Evolutionary conservation across 108 stramenopile genomes (phyloP), one percentile per base, ranked within the genome.

Genomic region (Cylindrotheca closterium): DNA sequence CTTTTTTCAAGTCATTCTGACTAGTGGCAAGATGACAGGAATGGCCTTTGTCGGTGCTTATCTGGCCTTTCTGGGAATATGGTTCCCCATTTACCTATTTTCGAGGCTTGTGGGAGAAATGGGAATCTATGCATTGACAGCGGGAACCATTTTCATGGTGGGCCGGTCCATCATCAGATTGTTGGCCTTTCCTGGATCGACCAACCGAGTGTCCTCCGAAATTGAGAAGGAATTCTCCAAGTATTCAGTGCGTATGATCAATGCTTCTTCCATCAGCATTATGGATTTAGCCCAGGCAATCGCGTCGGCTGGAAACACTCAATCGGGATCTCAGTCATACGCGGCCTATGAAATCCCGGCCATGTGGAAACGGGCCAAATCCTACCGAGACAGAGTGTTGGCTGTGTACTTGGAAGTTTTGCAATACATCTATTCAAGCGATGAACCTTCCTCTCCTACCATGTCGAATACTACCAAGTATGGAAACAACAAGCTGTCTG

Each of bases 151-250:
- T 0, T 65, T 82, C 29, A 53, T 75, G 55, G 53, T 77, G 10
- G 88, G 92, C 24, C 65, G 88, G 51, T 70, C 63, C 30, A 60
- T 93, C 22, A 72, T 93, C 25, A 83, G 91, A 51, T 60, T 89
- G 68, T 73, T 94, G 29, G 88, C 90, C 19, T 91, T 94, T 70
- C 93, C 93, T 4, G 89, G 93, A n/a, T 70, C 88, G 1, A 84
- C 83, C 47, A 60, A 69, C 23, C 71, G 82, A 12, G 77, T 94
- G 10, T 73, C 74, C 8, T 69, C 71, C 1, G 93, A 94, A 34
- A 87, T 94, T 48, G 88, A 91, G 63, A 52, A 63, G 26, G 93
- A 94, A 71, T 94, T 91, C 68, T 71, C 83, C 0, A 81, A 74
- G 58, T 94, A 94, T 70, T 80, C 81, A 2, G 83, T 89, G 50